These are phyloP conservation scores for Pseudocercospora musae DNA, from an alignment of 2,329 filamentous ascomycete species.

Conservation along the genomic window DNA sequence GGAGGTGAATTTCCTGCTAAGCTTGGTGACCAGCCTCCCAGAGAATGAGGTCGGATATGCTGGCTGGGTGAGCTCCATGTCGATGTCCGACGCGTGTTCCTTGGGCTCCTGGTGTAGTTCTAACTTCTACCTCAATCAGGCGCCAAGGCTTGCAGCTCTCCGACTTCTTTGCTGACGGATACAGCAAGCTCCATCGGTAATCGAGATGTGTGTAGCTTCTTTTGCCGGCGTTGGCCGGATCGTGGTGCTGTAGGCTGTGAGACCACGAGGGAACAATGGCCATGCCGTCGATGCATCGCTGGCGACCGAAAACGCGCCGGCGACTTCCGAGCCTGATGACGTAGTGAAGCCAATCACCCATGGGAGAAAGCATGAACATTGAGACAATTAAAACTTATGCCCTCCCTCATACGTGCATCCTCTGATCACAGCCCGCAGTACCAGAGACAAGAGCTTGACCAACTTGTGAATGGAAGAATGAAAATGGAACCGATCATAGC, in stretches of 20 bases:
- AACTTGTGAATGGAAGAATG: too few relatives aligned
- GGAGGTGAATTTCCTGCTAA: slow-evolving; percentile 29
- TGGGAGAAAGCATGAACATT: too few relatives aligned
- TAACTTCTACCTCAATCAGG: too few relatives aligned
- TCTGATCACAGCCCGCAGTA: background rate
- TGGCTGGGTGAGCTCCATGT: slow-evolving; percentile 30
- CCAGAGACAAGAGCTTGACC: too few relatives aligned
- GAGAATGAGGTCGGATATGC: slow-evolving; percentile 30
- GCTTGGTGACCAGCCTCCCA: slow-evolving; percentile 27
- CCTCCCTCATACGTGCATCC: background rate
- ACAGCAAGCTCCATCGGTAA: slow-evolving; percentile 1
- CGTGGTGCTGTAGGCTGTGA: background rate
- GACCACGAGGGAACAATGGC: background rate
- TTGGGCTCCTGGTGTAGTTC: too few relatives aligned
- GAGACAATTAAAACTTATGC: too few relatives aligned
- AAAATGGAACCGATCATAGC: background rate
- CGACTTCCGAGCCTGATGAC: background rate
- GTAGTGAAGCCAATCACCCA: background rate
- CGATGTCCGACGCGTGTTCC: background rate
- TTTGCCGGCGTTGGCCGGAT: background rate
- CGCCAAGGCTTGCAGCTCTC: background rate
- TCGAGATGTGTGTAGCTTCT: background rate
- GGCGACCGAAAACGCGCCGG: background rate
- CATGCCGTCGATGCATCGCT: background rate
- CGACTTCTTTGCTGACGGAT: slow-evolving; percentile 1